These are phyloP conservation scores for Cucurbita maxima DNA, from an alignment of 306 rosid genomes.

Conservation along the genomic window DNA sequence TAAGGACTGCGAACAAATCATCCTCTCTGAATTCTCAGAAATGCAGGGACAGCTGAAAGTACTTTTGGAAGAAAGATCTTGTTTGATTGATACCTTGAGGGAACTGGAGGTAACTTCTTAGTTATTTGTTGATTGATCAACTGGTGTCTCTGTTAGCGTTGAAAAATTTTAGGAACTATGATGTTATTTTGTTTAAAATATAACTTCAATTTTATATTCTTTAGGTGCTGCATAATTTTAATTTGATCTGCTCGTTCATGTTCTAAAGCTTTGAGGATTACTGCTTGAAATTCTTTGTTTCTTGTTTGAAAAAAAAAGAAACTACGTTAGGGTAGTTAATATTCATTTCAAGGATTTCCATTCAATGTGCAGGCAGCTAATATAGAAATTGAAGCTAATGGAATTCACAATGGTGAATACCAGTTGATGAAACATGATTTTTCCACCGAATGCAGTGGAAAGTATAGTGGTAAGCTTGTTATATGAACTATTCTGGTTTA, in stretches of 20 bases:
- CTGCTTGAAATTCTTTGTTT: neutral
- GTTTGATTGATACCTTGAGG: conserved; percentile 64
- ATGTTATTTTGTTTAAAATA: neutral
- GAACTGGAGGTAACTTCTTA: conserved; percentile 66
- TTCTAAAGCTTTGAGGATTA: neutral
- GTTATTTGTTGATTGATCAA: neutral
- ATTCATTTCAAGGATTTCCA: neutral
- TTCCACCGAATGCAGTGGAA: conserved; percentile 67
- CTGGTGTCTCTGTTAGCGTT: neutral
- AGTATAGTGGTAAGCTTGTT: conserved; percentile 61
- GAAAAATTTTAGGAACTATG: neutral
- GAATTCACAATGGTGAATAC: conserved; percentile 55
- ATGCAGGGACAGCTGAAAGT: conserved; percentile 51
- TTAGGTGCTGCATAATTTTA: neutral
- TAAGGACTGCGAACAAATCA: conserved; percentile 78
- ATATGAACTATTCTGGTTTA: conserved; percentile 10
- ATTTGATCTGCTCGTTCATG: neutral
- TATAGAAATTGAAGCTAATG: conserved; percentile 71
- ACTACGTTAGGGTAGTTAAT: neutral
- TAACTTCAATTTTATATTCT: neutral
- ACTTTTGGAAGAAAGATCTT: conserved; percentile 55
- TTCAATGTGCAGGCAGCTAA: conserved; percentile 65
- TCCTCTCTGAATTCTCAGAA: conserved; percentile 69
- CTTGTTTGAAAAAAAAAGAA: neutral
- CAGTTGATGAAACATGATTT: conserved; percentile 68